Percentiles rank a stretch among this genome's conserved stretches.
Evolutionary conservation across 306 rosid genomes (phyloP).

Genomic region (apple (Malus domestica)): DNA sequence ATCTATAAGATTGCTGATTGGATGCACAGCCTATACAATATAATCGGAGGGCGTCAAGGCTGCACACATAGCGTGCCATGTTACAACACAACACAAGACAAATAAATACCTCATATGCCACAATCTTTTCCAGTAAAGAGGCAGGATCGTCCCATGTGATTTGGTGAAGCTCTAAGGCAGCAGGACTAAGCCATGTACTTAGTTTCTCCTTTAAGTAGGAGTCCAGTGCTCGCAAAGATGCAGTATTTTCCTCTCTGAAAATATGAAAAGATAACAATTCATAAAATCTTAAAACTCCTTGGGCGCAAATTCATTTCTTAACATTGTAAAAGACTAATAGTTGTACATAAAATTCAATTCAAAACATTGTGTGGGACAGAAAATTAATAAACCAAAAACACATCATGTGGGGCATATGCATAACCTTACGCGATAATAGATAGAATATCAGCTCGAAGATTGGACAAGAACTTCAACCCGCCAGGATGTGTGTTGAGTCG

Average conservation of each 20-base stretch:
- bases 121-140: constrained; percentile 92
- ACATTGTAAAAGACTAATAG: neutral
- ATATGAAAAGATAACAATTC: constrained; percentile 13
- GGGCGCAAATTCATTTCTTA: neutral
- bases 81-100: constrained; percentile 14
- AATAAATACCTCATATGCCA: constrained; percentile 77
- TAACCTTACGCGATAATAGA: constrained; percentile 70
- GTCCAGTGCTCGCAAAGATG: constrained; percentile 77
- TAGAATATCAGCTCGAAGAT: constrained; percentile 74
- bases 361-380: neutral
- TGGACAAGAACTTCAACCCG: constrained; percentile 72
- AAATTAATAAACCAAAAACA: neutral
- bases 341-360: neutral
- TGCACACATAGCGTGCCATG: neutral
- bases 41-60: constrained; percentile 3
- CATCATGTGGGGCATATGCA: neutral
- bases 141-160: constrained; percentile 98
- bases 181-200: constrained; percentile 89
- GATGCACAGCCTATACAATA: constrained; percentile 84
- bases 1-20: constrained; percentile 93
- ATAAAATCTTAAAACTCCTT: neutral
- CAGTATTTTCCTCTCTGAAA: constrained; percentile 66
- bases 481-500: constrained; percentile 87
- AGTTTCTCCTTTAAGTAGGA: constrained; percentile 83
- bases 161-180: constrained; percentile 92